These are phyloP conservation scores for Boletus edulis DNA, from an alignment of 768 basidiomycete genomes.

Conservation along the genomic window DNA sequence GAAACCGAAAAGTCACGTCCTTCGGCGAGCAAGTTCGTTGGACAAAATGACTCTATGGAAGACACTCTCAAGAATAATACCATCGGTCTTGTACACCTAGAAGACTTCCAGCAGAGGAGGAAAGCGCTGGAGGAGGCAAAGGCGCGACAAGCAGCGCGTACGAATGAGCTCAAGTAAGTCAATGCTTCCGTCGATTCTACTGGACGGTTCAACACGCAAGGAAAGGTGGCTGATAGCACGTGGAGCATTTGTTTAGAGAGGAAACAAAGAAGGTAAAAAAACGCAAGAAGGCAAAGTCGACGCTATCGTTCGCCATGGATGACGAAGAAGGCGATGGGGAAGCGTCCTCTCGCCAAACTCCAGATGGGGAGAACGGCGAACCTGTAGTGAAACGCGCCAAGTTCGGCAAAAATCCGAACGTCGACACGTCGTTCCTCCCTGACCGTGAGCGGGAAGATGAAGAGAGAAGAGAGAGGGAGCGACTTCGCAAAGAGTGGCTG, in stretches of 20 bases:
- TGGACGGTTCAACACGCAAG: slow-evolving; percentile 6
- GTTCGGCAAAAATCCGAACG: slow-evolving; percentile 91
- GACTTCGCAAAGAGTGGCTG: slow-evolving; percentile 88
- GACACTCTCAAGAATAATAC: slow-evolving; percentile 89
- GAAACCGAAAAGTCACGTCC: slow-evolving; percentile 94
- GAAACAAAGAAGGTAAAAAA: slow-evolving; percentile 87
- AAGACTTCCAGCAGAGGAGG: slow-evolving; percentile 88
- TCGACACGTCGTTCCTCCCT: slow-evolving; percentile 97
- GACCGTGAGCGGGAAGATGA: slow-evolving; percentile 96
- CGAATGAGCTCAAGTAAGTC: slow-evolving; percentile 85
- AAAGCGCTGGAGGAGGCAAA: slow-evolving; percentile 92
- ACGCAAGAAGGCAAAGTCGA: slow-evolving; percentile 88
- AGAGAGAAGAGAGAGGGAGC: slow-evolving; percentile 86
- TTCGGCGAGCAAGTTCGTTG: slow-evolving; percentile 85
- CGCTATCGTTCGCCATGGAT: slow-evolving; percentile 87
- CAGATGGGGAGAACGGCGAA: slow-evolving; percentile 39
- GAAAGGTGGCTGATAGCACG: slow-evolving; percentile 62
- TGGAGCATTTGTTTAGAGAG: slow-evolving; percentile 87
- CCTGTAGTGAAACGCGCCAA: slow-evolving; percentile 68
- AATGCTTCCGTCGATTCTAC: slow-evolving; percentile 7
- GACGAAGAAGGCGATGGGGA: slow-evolving; percentile 61
- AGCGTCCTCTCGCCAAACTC: slow-evolving; percentile 37
- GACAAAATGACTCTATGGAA: slow-evolving; percentile 93
- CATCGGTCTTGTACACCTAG: slow-evolving; percentile 85
- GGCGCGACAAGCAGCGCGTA: slow-evolving; percentile 82